Conservation (phyloP, 768 basidiomycete species). For the Agrocybe praecox region DNA sequence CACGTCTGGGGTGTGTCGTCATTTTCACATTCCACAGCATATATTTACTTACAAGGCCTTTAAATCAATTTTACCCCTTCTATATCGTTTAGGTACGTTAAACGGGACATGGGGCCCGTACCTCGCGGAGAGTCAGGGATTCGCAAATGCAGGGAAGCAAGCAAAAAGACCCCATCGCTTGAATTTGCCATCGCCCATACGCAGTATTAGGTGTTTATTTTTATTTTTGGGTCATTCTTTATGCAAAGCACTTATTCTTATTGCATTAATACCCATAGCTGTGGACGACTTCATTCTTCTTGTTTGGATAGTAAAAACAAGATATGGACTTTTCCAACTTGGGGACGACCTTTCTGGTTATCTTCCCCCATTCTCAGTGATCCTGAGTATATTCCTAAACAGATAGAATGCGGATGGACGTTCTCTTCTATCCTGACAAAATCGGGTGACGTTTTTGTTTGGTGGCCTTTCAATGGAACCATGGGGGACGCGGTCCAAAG, state of each 20-base stretch:
- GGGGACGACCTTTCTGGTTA: conserved; percentile 78
- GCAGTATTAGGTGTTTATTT: conserved; percentile 59
- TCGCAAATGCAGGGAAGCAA: conserved; percentile 51
- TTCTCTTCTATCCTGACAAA: conserved; percentile 76
- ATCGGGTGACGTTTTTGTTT: conserved; percentile 72
- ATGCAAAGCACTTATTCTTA: too few species aligned
- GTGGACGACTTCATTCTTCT: conserved; percentile 74
- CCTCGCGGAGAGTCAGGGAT: conserved; percentile 53
- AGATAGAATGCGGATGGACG: conserved; percentile 81
- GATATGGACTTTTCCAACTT: conserved; percentile 77
- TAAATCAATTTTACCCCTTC: too few species aligned
- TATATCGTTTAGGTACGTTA: conserved; percentile 52
- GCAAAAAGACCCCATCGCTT: conserved; percentile 61
- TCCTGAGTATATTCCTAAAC: conserved; percentile 42
- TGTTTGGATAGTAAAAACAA: conserved; percentile 59
- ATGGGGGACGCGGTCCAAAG: conserved; percentile 38
- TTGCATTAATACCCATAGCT: conserved; percentile 46
- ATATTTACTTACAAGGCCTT: not conserved
- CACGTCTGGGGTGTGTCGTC: conserved; percentile 75
- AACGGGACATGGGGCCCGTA: conserved; percentile 39
- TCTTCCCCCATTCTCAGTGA: conserved; percentile 50
- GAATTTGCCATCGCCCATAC: conserved; percentile 57
- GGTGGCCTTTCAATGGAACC: conserved; percentile 64
- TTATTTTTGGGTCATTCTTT: too few species aligned
- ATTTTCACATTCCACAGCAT: not conserved